Evolutionary conservation across 1,284 basidiomycete genomes (phyloP).

Genomic region (Agroathelia rolfsii): DNA sequence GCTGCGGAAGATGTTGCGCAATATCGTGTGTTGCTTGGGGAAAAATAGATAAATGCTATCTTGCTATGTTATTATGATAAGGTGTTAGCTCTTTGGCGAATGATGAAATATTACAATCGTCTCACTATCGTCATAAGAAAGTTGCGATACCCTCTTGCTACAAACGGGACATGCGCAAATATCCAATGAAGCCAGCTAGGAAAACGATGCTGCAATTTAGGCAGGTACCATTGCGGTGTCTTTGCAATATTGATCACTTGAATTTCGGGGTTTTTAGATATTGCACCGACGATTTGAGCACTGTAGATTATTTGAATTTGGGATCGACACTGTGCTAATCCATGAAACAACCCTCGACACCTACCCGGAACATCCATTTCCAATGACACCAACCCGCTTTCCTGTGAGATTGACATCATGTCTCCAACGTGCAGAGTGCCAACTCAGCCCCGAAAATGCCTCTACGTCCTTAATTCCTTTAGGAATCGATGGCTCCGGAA

Average conservation of each 20-base stretch:
- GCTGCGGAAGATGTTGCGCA: conserved; percentile 12
- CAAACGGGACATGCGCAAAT: conserved; percentile 30
- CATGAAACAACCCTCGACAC: conserved; percentile 15
- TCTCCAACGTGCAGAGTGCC: conserved; percentile 50
- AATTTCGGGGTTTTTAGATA: conserved; percentile 37
- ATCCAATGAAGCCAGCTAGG: no score
- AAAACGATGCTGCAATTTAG: no score
- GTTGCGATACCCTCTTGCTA: conserved; percentile 25
- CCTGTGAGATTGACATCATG: conserved; percentile 41
- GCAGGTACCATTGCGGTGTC: conserved; percentile 39
- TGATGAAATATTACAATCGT: background rate
- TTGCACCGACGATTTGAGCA: conserved; percentile 43
- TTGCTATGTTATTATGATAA: conserved; percentile 13
- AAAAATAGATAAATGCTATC: conserved; percentile 20
- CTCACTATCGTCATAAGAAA: conserved; percentile 22
- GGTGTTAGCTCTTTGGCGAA: background rate
- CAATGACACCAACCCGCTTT: conserved; percentile 53
- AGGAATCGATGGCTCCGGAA: conserved; percentile 35
- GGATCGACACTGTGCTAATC: no score
- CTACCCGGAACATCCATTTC: conserved; percentile 54
- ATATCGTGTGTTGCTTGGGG: no score
- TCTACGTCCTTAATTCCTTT: conserved; percentile 33
- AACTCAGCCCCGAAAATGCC: conserved; percentile 38
- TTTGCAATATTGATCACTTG: conserved; percentile 43
- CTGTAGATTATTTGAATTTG: conserved; percentile 20